Evolutionary conservation across 768 basidiomycete species (phyloP).

Genomic region (Strobilomyces echinocephalus): DNA sequence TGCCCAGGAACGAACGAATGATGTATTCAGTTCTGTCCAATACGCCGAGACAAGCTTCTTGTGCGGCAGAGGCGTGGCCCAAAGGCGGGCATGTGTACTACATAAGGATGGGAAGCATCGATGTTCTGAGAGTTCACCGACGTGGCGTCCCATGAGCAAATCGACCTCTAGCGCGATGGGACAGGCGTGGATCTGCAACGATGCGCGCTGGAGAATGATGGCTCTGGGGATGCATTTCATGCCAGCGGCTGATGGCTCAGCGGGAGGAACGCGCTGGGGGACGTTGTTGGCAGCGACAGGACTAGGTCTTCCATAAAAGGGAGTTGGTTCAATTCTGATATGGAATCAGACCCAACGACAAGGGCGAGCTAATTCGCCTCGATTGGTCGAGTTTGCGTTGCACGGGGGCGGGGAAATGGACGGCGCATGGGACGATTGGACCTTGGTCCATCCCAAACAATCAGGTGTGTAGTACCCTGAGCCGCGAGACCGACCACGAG

Average conservation of each 20-base stretch:
- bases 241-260: neutral
- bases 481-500: neutral
- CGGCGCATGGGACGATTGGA: neutral
- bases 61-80: neutral
- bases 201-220: neutral
- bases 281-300: neutral
- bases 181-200: constrained; percentile 1
- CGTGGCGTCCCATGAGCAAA: neutral
- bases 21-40: neutral
- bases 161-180: neutral
- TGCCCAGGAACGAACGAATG: neutral
- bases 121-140: neutral
- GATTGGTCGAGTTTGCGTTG: neutral
- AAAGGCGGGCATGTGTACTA: neutral
- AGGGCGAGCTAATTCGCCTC: neutral
- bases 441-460: neutral
- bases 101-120: neutral
- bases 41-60: neutral
- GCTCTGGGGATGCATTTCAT: neutral
- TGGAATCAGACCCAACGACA: neutral
- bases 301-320: neutral
- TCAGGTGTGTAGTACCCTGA: neutral
- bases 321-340: neutral
- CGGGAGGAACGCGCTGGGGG: neutral
- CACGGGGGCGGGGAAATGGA: neutral